phyloP scores from a whole-genome alignment of 768 basidiomycete species.

The Auriscalpium microsporum region DNA sequence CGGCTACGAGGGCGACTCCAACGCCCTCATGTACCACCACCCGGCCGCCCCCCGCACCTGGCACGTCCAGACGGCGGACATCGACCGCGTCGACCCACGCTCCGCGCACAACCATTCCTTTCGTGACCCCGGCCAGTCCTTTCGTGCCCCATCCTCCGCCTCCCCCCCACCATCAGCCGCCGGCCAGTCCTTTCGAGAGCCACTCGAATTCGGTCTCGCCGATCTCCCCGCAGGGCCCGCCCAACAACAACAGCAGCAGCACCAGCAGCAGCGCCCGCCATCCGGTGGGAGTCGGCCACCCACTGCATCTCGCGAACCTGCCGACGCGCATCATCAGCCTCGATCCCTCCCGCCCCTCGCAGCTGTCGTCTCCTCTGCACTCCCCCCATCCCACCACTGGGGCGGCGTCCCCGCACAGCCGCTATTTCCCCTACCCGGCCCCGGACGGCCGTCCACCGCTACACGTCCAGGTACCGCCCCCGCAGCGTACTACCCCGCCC shows the following conservation, averaged over 20 bases:
- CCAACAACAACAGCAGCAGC: constrained; percentile 22
- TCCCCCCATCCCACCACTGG: constrained; percentile 26
- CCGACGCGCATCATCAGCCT: constrained; percentile 23
- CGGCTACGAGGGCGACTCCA: constrained; percentile 51
- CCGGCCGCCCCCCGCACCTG: constrained; percentile 20
- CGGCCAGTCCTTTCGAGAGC: constrained; percentile 56
- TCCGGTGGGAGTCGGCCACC: constrained; percentile 43
- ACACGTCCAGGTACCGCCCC: constrained; percentile 67
- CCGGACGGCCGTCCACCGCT: constrained; percentile 48
- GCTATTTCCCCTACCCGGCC: constrained; percentile 49
- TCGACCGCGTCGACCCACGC: constrained; percentile 30
- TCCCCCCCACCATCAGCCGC: constrained; percentile 28
- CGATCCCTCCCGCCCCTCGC: constrained; percentile 66
- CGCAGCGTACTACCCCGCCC: constrained; percentile 46
- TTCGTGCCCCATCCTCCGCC: constrained; percentile 53
- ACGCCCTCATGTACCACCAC: constrained; percentile 23
- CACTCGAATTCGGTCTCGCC: constrained; percentile 39
- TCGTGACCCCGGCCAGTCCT: constrained; percentile 75
- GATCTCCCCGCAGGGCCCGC: constrained; percentile 17
- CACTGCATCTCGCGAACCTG: constrained; percentile 39
- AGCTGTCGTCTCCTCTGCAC: constrained; percentile 67
- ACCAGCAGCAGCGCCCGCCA: constrained; percentile 33
- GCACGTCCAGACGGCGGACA: constrained; percentile 33
- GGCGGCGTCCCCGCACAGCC: constrained; percentile 28
- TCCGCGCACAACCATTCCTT: constrained; percentile 53